phyloP scores from a whole-genome alignment of 2,329 filamentous ascomycete genomes.

The Alternaria rosae region DNA sequence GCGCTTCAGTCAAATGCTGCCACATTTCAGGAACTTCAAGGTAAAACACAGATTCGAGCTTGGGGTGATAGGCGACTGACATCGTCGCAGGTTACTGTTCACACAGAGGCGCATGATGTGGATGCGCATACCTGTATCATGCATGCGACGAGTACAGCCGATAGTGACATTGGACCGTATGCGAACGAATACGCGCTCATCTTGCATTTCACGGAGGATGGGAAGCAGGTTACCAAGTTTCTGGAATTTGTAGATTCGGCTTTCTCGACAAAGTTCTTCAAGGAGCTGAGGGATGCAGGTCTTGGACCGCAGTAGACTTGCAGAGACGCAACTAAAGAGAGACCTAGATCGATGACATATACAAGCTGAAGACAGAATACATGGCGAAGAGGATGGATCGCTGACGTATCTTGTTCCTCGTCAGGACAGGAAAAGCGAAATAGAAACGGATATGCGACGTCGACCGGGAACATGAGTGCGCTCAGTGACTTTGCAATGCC shows the following conservation, averaged over 20 bases:
- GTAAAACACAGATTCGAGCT: neutral
- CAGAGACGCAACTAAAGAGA: neutral
- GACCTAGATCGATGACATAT: neutral
- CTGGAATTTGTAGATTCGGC: constrained; percentile 1
- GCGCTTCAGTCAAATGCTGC: neutral
- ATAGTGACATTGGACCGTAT: constrained; percentile 1
- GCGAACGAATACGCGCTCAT: constrained; percentile 1
- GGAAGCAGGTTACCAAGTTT: constrained; percentile 3
- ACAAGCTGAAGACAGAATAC: neutral
- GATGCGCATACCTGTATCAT: neutral
- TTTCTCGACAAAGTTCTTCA: constrained; percentile 8
- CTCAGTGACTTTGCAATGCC: neutral
- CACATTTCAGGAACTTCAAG: neutral
- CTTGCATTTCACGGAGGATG: constrained; percentile 4
- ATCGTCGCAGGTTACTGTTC: neutral
- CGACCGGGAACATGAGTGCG: neutral
- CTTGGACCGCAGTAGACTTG: neutral
- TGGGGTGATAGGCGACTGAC: neutral
- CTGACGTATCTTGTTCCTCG: no score
- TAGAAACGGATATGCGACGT: neutral
- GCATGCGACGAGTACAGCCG: constrained; percentile 1
- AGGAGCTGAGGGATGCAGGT: neutral
- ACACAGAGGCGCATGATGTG: neutral
- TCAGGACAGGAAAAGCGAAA: no score
- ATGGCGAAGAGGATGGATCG: no score